Conservation (phyloP, 331 rosid species). For the Stylosanthes scabra region DNA sequence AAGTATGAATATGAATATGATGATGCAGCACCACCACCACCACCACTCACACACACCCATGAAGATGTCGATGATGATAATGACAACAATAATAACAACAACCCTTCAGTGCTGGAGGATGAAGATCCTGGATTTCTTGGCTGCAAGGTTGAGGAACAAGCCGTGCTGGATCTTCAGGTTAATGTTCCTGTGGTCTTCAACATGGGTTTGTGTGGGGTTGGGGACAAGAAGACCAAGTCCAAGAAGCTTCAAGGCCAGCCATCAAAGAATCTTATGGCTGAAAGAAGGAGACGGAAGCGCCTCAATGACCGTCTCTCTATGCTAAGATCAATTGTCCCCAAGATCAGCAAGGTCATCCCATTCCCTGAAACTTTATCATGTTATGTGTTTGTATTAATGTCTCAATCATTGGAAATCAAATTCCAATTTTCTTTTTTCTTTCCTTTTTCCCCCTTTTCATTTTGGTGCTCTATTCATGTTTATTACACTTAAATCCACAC, state of each 20-base stretch:
- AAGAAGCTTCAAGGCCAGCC: constrained; percentile 50
- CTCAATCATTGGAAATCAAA: not conserved
- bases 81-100: not conserved
- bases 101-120: constrained; percentile 36
- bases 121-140: constrained; percentile 50
- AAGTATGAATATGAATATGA: not conserved
- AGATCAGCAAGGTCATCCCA: constrained; percentile 82
- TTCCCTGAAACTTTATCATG: not conserved
- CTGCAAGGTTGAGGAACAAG: constrained; percentile 63
- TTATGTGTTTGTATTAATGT: not conserved
- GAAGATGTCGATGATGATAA: not conserved
- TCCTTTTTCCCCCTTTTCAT: not conserved
- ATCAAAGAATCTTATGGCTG: not conserved
- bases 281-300: constrained; percentile 7
- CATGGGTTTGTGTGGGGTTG: constrained; percentile 51
- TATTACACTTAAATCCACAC: not conserved
- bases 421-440: not conserved
- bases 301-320: constrained; percentile 8
- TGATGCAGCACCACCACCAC: constrained; percentile 45
- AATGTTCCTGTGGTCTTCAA: constrained; percentile 44
- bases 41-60: constrained; percentile 30
- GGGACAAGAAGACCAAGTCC: constrained; percentile 48
- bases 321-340: constrained; percentile 4
- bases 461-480: not conserved
- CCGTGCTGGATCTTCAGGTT: constrained; percentile 28